Base-by-base conservation (phyloP, 2,329 filamentous ascomycete genomes). In the Aspergillus proliferans region DNA sequence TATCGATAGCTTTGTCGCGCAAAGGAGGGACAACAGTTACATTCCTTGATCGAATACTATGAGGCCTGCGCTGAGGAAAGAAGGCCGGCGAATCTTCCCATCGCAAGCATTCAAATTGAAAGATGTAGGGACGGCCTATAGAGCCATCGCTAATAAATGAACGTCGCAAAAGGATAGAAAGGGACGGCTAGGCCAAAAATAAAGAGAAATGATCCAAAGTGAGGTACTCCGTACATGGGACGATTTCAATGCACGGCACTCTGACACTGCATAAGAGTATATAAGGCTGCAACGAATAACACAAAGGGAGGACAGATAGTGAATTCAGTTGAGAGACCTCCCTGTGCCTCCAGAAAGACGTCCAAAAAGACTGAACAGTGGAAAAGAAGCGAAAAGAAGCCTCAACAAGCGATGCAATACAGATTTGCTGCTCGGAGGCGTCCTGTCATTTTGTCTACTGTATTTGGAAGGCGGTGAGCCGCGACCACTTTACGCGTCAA, bases 401-500 rank as follows among this genome's bases (percentile, higher is more conserved):
- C 14, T 21, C 40, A 42, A 22, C 19, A 26, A 15, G 9, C 40
- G 14, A 19, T n/a, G 39, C 3, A 43, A 15, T 40, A 19, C 38
- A 19, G 38, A 19, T 40, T 40, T 40, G 38, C 18, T 40, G 33
- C 34, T 36, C 14, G n/a, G 34, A n/a, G 34, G 34, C 34, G n/a
- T 36, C 8, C 15, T 18, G 34, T 9, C 8, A n/a, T n/a, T 18
- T n/a, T 36, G n/a, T n/a, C 34, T 40, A 40, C 19, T 14, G 3
- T 3, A 43, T 30, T 8, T 3, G 19, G 38, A 58, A 58, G 58
- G 59, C 59, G 59, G 59, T 61, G 40, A 55, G 30, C 2, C n/a
- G 30, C 43, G 44, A 18, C 33, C 52, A 60, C 58, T 60, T 57
- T 58, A 59, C 57, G 57, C 57, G 57, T 45, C 22, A 48, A 46